phyloP scores from a whole-genome alignment of 2,329 filamentous ascomycete genomes.

The Sporothrix brasiliensis region DNA sequence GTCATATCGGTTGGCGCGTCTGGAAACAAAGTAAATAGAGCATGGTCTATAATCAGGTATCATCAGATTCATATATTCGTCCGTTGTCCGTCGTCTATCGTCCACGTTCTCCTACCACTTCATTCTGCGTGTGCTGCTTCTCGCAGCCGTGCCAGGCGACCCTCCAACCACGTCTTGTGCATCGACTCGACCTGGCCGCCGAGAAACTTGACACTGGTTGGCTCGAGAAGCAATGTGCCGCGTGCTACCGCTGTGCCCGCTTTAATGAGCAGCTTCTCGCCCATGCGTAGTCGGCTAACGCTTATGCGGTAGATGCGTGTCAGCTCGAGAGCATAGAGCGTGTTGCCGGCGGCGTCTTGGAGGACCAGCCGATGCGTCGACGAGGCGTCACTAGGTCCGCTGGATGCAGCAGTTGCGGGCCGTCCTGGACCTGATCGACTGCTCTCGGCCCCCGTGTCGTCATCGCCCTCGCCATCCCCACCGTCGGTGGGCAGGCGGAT shows the following conservation, averaged over 20 bases:
- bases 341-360: constrained; percentile 74
- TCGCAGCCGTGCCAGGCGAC: constrained; percentile 69
- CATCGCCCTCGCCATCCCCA: constrained; percentile 48
- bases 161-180: constrained; percentile 76
- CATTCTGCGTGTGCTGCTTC: constrained; percentile 48
- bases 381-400: constrained; percentile 42
- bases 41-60: not conserved
- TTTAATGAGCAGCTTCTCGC: constrained; percentile 76
- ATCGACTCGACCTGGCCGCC: constrained; percentile 84
- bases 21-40: not conserved
- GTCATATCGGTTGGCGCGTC: not conserved
- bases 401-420: constrained; percentile 26
- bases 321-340: constrained; percentile 73
- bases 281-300: constrained; percentile 68
- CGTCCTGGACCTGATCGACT: constrained; percentile 2
- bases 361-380: constrained; percentile 79
- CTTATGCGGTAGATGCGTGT: constrained; percentile 65
- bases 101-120: not conserved
- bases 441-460: constrained; percentile 29
- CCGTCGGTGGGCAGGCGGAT: constrained; percentile 61
- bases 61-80: constrained; percentile 6
- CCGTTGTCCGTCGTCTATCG: not conserved
- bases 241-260: constrained; percentile 68
- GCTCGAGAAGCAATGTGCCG: constrained; percentile 77
- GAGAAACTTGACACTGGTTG: constrained; percentile 67